These are phyloP conservation scores for Uromyces viciae-fabae DNA, from an alignment of 1,284 basidiomycete genomes.

Conservation along the genomic window DNA sequence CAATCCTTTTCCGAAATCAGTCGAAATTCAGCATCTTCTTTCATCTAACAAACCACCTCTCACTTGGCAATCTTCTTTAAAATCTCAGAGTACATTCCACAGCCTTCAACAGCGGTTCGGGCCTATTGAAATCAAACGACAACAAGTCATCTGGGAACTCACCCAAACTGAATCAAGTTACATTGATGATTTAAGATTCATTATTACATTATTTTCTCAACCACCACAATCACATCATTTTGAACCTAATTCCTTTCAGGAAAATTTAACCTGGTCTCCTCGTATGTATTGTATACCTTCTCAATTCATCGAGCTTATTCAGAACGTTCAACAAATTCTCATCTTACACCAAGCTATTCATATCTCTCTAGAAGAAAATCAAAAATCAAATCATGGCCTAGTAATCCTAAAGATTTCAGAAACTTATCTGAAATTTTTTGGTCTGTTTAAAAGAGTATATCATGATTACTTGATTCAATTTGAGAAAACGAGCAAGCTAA, in stretches of 20 bases:
- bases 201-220: slow-evolving; percentile 67
- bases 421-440: slow-evolving; percentile 63
- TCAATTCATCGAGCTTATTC: slow-evolving; percentile 67
- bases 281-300: slow-evolving; percentile 62
- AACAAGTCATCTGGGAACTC: slow-evolving; percentile 68
- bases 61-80: slow-evolving; percentile 8
- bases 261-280: slow-evolving; percentile 62
- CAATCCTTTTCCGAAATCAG: too few relatives aligned
- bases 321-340: slow-evolving; percentile 77
- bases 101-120: slow-evolving; percentile 56
- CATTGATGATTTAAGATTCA: slow-evolving; percentile 64
- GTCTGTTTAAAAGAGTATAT: slow-evolving; percentile 67
- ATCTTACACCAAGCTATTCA: background rate
- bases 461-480: slow-evolving; percentile 76
- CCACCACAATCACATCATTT: too few relatives aligned
- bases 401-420: slow-evolving; percentile 61
- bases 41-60: background rate
- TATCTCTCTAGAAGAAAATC: background rate
- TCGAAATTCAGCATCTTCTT: too few relatives aligned
- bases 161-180: slow-evolving; percentile 67
- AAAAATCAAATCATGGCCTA: slow-evolving; percentile 49
- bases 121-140: slow-evolving; percentile 62
- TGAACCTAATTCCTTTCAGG: too few relatives aligned
- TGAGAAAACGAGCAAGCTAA: slow-evolving; percentile 62
- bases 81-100: slow-evolving; percentile 47